phyloP scores from a whole-genome alignment of 208 protist species.

The Entamoeba invadens region DNA sequence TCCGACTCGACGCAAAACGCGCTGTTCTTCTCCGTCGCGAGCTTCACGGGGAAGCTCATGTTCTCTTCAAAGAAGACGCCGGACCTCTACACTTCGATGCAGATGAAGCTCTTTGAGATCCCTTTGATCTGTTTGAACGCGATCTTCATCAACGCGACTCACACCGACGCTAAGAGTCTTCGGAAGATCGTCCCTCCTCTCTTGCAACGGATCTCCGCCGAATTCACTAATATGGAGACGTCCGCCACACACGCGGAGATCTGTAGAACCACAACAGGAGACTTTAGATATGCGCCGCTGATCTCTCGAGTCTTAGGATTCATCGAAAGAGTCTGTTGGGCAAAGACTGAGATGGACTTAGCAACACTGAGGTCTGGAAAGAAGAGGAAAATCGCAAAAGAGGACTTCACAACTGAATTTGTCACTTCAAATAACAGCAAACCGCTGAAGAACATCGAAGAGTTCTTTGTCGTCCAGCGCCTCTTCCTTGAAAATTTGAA shows the following conservation, averaged over 20 bases:
- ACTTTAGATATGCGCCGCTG: neutral
- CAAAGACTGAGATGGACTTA: neutral
- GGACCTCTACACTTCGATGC: neutral
- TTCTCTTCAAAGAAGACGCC: neutral
- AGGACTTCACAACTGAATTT: neutral
- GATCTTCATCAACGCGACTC: neutral
- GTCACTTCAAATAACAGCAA: neutral
- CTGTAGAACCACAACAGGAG: neutral
- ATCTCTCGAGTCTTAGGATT: neutral
- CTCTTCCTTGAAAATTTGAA: neutral
- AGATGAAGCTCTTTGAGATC: neutral
- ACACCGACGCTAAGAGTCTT: neutral
- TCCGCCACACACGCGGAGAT: neutral
- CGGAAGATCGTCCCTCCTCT: no score
- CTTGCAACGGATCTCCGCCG: no score
- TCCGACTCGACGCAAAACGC: neutral
- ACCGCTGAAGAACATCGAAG: neutral
- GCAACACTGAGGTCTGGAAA: neutral
- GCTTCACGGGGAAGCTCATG: neutral
- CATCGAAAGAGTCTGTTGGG: neutral
- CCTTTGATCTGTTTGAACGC: neutral
- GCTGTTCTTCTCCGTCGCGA: neutral
- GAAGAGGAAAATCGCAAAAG: neutral
- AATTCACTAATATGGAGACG: neutral
- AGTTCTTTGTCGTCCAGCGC: neutral